Conservation (phyloP, 345 rosid species). For the Brassica incana region DNA sequence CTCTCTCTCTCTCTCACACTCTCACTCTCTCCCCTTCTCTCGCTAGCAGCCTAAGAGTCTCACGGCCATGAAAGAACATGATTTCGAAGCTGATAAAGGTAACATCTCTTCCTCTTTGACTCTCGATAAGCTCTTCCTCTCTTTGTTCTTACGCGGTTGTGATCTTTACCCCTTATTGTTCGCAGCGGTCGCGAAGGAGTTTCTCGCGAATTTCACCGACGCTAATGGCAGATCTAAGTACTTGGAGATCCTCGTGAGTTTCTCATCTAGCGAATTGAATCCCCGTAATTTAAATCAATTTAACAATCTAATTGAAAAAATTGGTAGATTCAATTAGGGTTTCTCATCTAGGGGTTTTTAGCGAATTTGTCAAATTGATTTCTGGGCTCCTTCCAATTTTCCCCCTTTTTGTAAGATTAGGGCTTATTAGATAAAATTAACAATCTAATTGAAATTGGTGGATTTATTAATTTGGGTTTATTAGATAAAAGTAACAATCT, state of each 20-base stretch:
- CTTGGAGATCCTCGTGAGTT: slow-evolving; percentile 77
- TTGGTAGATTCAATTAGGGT: neutral
- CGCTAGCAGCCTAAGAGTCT: slow-evolving; percentile 1
- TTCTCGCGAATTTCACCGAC: slow-evolving; percentile 67
- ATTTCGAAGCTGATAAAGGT: slow-evolving; percentile 70
- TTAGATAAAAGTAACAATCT: neutral
- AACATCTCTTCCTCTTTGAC: neutral
- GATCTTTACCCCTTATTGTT: neutral
- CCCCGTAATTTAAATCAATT: neutral
- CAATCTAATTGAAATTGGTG: neutral
- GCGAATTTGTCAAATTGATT: neutral
- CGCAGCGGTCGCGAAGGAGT: slow-evolving; percentile 73
- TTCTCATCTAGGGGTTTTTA: neutral
- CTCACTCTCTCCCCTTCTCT: neutral
- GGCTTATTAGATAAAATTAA: neutral
- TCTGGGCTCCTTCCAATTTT: neutral
- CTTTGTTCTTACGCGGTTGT: neutral
- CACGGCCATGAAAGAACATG: slow-evolving; percentile 58
- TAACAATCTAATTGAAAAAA: neutral
- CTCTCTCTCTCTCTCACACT: neutral
- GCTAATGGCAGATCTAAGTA: slow-evolving; percentile 77
- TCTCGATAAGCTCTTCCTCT: neutral
- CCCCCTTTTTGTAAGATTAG: neutral
- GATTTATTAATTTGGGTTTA: neutral
- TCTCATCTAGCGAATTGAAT: slow-evolving; percentile 20